Base-by-base conservation (phyloP, 768 basidiomycete species). In the Tubosaeta sp. region DNA sequence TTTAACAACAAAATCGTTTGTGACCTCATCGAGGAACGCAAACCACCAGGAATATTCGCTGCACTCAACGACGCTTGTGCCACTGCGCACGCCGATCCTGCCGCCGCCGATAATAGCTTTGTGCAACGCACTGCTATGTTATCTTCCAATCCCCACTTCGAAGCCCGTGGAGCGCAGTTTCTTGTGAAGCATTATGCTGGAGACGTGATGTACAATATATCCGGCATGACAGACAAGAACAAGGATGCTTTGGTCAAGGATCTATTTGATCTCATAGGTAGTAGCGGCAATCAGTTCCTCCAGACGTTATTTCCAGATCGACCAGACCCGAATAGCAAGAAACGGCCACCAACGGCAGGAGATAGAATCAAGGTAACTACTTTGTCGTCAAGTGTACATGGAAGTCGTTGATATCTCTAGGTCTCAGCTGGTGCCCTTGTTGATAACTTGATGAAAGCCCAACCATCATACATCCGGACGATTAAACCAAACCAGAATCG, bases 151-250 rank as follows among this genome's bases (percentile, higher is more conserved):
- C 76, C 92, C 17, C 95, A 99, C 69, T 99, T 98, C 65, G 97
- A 99, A 65, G 76, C 91, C 13, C 89, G 97, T 44, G 97, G 97
- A 12, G 72, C 86, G 13, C 94, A 99, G 66, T 99, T 98, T 74
- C 71, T 99, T 47, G 88, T 99, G 57, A 87, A 84, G 63, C 97
- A 99, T 66, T 99, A 98, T 65, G 97, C 97, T 17, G 97, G 97
- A 60, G 97, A 98, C 64, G 97, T 99, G 56, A 90, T 93, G 83
- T 99, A 99, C 74, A 97, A 95, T 56, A 85, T 98, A 12, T 68
- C 88, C 7, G 97, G 97, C 3, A 99, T 99, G 95, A 98, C 97
- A 14, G 97, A 99, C 72, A 99, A 99, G 80, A 99, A 99, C 77
- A 99, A 99, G 78, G 97, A 99, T 64, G 84, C 92, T 1, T 77